Percentiles rank a stretch among this genome's conserved stretches.
Conservation (phyloP, 148 eudicot genomes). For the Diospyros lotus region DNA sequence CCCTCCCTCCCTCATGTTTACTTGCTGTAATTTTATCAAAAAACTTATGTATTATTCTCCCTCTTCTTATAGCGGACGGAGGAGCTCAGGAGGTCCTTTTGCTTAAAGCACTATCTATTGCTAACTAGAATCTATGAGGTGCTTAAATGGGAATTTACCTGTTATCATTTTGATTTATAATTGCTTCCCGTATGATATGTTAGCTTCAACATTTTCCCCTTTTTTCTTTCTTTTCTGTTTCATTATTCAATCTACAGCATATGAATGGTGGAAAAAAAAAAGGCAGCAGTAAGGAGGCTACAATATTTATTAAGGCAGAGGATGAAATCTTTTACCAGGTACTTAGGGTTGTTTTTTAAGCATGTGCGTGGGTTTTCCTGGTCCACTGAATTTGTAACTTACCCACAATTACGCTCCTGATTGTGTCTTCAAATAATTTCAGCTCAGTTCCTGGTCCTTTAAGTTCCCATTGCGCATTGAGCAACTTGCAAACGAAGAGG, state of each 20-base stretch:
- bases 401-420: background rate
- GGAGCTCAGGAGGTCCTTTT: slow-evolving; percentile 66
- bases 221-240: slow-evolving; percentile 1
- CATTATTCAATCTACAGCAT: slow-evolving; percentile 27
- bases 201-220: background rate
- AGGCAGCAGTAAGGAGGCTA: slow-evolving; percentile 44
- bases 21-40: too few species aligned
- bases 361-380: too few species aligned
- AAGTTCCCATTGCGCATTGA: slow-evolving; percentile 53
- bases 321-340: slow-evolving; percentile 83
- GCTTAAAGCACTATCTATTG: slow-evolving; percentile 54
- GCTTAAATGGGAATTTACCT: background rate
- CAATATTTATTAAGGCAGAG: slow-evolving; percentile 72
- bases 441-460: slow-evolving; percentile 87
- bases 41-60: background rate
- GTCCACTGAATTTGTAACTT: background rate
- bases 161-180: background rate
- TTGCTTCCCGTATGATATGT: background rate
- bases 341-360: background rate
- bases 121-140: slow-evolving; percentile 85
- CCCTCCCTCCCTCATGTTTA: too few species aligned
- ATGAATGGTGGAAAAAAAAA: slow-evolving; percentile 42
- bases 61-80: slow-evolving; percentile 52
- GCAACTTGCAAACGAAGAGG: slow-evolving; percentile 61
- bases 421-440: slow-evolving; percentile 26